phyloP scores from a whole-genome alignment of 768 basidiomycete genomes.

The Suillus occidentalis region DNA sequence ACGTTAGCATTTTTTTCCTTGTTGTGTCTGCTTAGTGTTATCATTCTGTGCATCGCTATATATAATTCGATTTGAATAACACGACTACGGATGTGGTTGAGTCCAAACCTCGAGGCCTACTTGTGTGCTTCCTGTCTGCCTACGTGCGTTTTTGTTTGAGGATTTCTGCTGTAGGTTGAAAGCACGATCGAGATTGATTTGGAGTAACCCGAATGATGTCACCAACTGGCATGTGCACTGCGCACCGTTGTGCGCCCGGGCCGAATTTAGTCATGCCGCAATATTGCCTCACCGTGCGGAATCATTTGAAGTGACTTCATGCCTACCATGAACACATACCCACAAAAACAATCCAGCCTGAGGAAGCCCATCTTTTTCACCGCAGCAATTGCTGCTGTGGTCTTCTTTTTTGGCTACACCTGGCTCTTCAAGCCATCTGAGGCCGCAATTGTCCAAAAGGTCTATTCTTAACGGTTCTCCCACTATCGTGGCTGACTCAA shows the following conservation, averaged over 20 bases:
- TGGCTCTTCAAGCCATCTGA: conserved; percentile 20
- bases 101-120: no score
- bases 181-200: no score
- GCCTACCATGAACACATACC: conserved; percentile 21
- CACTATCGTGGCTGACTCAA: background rate
- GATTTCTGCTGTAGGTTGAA: no score
- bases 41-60: conserved; percentile 33
- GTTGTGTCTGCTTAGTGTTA: conserved; percentile 19
- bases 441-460: conserved; percentile 23
- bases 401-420: conserved; percentile 22
- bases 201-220: background rate
- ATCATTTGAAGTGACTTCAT: background rate
- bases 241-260: background rate
- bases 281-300: background rate
- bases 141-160: no score
- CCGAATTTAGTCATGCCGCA: background rate
- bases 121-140: no score
- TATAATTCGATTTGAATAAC: conserved; percentile 18
- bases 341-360: conserved; percentile 18
- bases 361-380: conserved; percentile 20
- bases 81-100: background rate
- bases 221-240: no score
- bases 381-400: conserved; percentile 10
- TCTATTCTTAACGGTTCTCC: background rate
- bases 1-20: conserved; percentile 22